Base-by-base conservation (phyloP, 306 rosid genomes). In the Vachellia collinsii region DNA sequence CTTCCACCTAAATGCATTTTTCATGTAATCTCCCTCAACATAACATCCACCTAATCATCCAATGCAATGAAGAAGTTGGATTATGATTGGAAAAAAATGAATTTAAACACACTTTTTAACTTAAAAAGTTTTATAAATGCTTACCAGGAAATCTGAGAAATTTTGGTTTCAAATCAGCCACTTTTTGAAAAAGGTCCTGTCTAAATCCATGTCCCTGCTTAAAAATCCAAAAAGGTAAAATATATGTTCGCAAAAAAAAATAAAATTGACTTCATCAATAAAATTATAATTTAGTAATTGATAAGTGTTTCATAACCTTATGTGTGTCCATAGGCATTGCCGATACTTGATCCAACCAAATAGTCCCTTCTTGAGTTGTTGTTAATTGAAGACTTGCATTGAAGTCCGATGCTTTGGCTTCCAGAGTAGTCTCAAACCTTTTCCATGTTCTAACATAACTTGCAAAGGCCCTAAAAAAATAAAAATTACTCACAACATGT, bases 1-100 rank as follows among this genome's bases (percentile, higher is more conserved):
- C 29, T 58, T 58, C 64, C 64, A 58, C 64, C 64, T 58, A 8
- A 58, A 58, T 20, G 34, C 64, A 58, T 58, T 58, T 58, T 19
- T 58, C 29, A 58, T 3, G 2, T 7, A 22, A n/a, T 1, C 4
- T 58, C 64, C 64, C 19, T 58, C 64, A 8, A 58, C 64, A 22
- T n/a, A 58, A 58, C 64, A 58, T 1, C 64, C 64, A 58, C 64
- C 64, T 58, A 22, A 22, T n/a, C 64, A 58, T n/a, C 34, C 34
- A 5, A 58, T 22, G 5, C 12, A 22, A 58, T 8, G 25, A 20
- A 9, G 34, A 44, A 44, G 34, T 22, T 58, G 9, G 25, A 58
- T 20, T 22, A 58, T 20, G 34, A 58, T 58, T n/a, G 36, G 3
- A 53, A 29, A 53, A 19, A 53, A 19, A 53, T 6, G 3, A 53